Evolutionary conservation across 805 yeast genomes (phyloP), one percentile per base, ranked within the genome.

Genomic region (Metschnikowia rubicola): DNA sequence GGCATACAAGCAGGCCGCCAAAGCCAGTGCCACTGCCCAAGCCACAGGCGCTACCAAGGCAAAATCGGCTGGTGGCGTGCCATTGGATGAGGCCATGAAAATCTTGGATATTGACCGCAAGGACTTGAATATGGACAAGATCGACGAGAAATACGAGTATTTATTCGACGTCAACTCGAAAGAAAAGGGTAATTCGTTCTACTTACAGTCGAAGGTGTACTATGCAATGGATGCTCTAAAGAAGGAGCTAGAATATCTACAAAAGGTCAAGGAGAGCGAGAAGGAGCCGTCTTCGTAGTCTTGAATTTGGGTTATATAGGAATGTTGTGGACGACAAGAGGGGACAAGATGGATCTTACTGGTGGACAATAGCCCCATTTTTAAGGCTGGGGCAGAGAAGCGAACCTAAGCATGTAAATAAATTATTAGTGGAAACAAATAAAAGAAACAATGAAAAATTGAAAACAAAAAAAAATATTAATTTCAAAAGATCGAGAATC

Each of bases 1-100:
- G 65, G 98, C 99, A 0, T 94, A 92, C 75, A 86, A 84, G 61
- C 98, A 94, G 70, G 96, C 96, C 2, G 97, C 98, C 13, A 88
- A 92, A 43, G 91, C 91, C 45, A 83, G 96, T n/a, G 89, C 92
- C 2, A 79, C 88, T 29, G 71, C 71, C 8, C 52, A 48, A 35
- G 67, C 70, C 33, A 58, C 58, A 21, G 63, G 60, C 7, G 61
- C 65, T 37, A 58, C 64, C 38, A 70, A 69, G 57, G 76, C 79
- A 44, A 71, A 79, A 30, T 81, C 88, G 51, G 77, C 75, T 32
- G 84, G 86, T 19, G 98, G 96, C 33, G 81, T 94, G 40, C 74
- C 90, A 7, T 74, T 89, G 34, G 95, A 87, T 56, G 99, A 94
- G 69, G 92, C 97, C 10, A 81, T 89, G 59, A 89, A 91, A 72